Base-by-base conservation (phyloP, 371 early-diverging fungal genomes). In the Nematocida ironsii region DNA sequence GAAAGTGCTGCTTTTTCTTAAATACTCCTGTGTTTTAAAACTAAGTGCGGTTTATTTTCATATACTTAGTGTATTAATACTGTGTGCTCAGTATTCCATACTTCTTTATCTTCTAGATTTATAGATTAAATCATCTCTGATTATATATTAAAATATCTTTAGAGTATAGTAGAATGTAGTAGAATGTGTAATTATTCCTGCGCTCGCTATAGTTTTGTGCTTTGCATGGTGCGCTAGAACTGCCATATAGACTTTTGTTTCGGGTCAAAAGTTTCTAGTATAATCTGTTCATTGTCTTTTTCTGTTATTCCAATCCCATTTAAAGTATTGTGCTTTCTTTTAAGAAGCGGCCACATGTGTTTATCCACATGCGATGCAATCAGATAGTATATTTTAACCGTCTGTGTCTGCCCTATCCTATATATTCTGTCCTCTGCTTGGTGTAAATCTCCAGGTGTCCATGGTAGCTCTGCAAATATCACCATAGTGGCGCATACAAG, bases 401-500 rank as follows among this genome's bases (percentile, higher is more conserved):
- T 73, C 5, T 83, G 84, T 33, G 73, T 64, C 62, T 89, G 87
- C 23, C 90, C 91, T 42, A 90, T 90, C 66, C 91, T 84, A 69
- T 89, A 88, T 50, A 89, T 84, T 40, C 90, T 85, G 83, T 89
- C 89, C 83, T 87, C 87, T 48, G 87, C 87, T 66, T 87, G 90
- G n/a, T 90, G 74, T 16, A 90, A 47, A 52, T 87, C 86, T 7
- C 89, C 90, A 0, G 91, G 91, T 40, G 89, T 90, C 90, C 90
- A 90, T 54, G 84, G 89, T n/a, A 91, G 82, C 78, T 91, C 91
- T 42, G 90, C 90, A 86, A 91, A 91, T 33, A 91, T 67, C 3
- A 90, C 91, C 6, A 85, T 54, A 74, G 87, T 89, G 0, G 89
- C 91, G 25, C 85, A 86, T 44, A 85, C 86, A n/a, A 91, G 84